These are phyloP conservation scores for Ophiostoma perfectum DNA, from an alignment of 2,329 filamentous ascomycete genomes.

Conservation along the genomic window DNA sequence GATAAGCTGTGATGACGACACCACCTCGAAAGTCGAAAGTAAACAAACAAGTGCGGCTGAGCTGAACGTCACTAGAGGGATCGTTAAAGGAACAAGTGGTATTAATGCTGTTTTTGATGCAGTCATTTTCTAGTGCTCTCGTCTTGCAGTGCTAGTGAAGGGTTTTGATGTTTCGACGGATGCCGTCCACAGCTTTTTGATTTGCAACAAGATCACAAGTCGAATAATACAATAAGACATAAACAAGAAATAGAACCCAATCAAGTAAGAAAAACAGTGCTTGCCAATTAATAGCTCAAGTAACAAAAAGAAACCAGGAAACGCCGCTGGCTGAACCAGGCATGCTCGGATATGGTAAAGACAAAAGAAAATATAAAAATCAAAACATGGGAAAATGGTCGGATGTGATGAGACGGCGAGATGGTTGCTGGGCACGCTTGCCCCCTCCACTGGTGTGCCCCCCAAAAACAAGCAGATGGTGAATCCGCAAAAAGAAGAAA, in stretches of 20 bases:
- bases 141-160: too few relatives aligned
- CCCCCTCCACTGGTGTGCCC: too few relatives aligned
- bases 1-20: slow-evolving; percentile 11
- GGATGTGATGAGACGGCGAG: background rate
- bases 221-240: background rate
- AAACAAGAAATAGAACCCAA: background rate
- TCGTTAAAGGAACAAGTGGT: too few relatives aligned
- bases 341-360: background rate
- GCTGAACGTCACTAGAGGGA: background rate
- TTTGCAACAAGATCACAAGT: too few relatives aligned
- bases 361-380: background rate
- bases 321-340: background rate
- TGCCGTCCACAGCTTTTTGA: too few relatives aligned
- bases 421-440: background rate
- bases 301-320: background rate
- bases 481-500: slow-evolving; percentile 3
- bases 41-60: slow-evolving; percentile 8
- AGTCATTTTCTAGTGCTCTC: background rate
- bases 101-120: background rate
- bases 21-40: background rate
- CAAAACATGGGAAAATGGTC: background rate
- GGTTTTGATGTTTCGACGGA: too few relatives aligned
- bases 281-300: background rate
- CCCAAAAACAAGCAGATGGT: background rate
- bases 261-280: too few relatives aligned